Evolutionary conservation across 2,329 filamentous ascomycete species (phyloP).

Genomic region (Aureobasidium leucospermi): DNA sequence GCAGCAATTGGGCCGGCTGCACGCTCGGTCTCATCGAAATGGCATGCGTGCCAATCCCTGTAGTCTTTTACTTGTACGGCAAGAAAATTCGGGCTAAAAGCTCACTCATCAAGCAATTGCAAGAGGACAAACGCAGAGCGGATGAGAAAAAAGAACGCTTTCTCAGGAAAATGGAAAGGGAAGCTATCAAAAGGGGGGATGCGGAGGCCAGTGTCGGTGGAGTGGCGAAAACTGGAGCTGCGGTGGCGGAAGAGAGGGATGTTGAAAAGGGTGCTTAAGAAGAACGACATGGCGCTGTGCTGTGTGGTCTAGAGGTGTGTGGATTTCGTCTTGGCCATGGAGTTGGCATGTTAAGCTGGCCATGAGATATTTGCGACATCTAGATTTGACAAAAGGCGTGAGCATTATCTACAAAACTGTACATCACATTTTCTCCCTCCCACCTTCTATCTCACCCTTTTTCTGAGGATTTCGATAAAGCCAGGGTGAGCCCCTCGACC

Average conservation of each 20-base stretch:
- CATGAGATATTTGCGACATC: too few species aligned
- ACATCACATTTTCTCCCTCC: too few species aligned
- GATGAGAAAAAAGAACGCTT: conserved; percentile 35
- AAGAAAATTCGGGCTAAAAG: conserved; percentile 51
- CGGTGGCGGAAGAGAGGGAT: conserved; percentile 23
- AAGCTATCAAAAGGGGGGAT: conserved; percentile 16
- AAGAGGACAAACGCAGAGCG: conserved; percentile 39
- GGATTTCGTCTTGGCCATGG: too few species aligned
- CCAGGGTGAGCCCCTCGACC: too few species aligned
- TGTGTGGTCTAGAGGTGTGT: too few species aligned
- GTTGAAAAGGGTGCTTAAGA: conserved; percentile 13
- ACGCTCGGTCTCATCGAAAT: conserved; percentile 68
- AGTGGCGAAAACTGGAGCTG: conserved; percentile 36
- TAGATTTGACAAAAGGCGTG: too few species aligned
- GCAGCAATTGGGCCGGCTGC: conserved; percentile 72
- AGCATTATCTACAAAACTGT: too few species aligned
- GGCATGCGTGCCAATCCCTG: conserved; percentile 67
- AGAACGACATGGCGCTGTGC: too few species aligned
- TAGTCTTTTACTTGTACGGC: conserved; percentile 64
- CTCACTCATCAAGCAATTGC: conserved; percentile 43
- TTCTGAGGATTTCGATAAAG: too few species aligned
- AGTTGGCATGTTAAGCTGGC: too few species aligned
- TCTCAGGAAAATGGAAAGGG: conserved; percentile 23
- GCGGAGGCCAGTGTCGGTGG: conserved; percentile 29
- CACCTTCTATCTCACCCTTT: too few species aligned